Evolutionary conservation across 371 early-diverging fungal genomes (phyloP), one percentile per base, ranked within the genome.

Genomic region (Lichtheimia ornata): DNA sequence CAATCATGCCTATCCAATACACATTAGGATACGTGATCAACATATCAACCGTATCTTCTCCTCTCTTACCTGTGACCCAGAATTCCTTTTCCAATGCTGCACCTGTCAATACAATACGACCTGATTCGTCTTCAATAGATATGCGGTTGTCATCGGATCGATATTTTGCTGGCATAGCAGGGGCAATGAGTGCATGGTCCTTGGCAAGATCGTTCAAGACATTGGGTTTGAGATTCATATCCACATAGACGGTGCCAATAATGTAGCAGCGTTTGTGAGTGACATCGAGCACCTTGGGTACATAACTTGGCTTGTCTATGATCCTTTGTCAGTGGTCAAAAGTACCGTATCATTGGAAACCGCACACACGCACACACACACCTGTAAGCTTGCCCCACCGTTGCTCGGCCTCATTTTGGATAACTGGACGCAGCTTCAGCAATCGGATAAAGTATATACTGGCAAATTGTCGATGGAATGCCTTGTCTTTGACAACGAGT

Each of bases 101-200:
- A 13, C 90, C 97, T 28, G 63, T 70, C 44, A 88, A 77, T 67
- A 65, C 77, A 61, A 96, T 82, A 41, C 97, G 86, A 1, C 97
- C 97, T 1, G 93, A 94, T 67, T 96, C 96, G 72, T 97, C 97
- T 64, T 97, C 97, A 45, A 96, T 63, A 9, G 83, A 74, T n/a
- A 91, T 71, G 14, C 69, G 70, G 59, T 92, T 90, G 0, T 75
- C 66, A 4, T 85, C 88, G 13, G 79, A 76, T 11, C 73, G 73
- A 71, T 92, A 94, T 67, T 87, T 91, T 24, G 70, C 71, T 5
- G 86, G 79, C 18, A 83, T 79, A 7, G 87, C 77, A 22, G 92
- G 87, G 2, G 82, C 80, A 1, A 80, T 66, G 12, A 90, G 73
- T 74, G 90, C 86, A 56, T 87, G 83, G 22, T 94, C 92, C 55